These are phyloP conservation scores for Sporothrix humicola DNA, from an alignment of 2,329 filamentous ascomycete genomes.

Conservation along the genomic window DNA sequence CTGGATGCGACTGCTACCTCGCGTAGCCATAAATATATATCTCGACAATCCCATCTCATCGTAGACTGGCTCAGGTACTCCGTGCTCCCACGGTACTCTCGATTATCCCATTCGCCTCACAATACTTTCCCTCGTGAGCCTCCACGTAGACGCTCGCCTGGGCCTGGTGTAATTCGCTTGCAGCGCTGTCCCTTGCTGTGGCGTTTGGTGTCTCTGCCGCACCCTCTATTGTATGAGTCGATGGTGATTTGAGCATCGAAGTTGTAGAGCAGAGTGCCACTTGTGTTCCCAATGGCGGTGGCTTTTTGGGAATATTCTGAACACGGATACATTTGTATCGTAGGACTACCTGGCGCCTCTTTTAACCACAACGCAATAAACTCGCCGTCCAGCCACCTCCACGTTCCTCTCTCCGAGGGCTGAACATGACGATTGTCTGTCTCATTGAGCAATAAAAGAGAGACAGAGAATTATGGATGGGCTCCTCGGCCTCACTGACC, in stretches of 20 bases:
- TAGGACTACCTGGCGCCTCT: background rate
- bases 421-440: background rate
- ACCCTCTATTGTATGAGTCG: background rate
- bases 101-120: background rate
- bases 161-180: constrained; percentile 16
- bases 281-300: background rate
- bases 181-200: background rate
- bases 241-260: background rate
- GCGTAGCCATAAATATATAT: no score
- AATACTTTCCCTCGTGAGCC: background rate
- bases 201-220: background rate
- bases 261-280: background rate
- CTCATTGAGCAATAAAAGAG: no score
- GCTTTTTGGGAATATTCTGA: background rate
- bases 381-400: background rate
- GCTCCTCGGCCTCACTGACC: background rate
- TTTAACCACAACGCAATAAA: background rate
- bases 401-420: background rate
- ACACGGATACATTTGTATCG: background rate
- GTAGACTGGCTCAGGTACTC: no score
- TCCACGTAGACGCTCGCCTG: constrained; percentile 14
- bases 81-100: no score
- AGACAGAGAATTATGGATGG: no score
- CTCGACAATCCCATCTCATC: no score
- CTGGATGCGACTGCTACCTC: no score